Percentiles rank a stretch among this genome's conserved stretches.
Evolutionary conservation across 768 basidiomycete genomes (phyloP).

Genomic region (Hygrophorus russula): DNA sequence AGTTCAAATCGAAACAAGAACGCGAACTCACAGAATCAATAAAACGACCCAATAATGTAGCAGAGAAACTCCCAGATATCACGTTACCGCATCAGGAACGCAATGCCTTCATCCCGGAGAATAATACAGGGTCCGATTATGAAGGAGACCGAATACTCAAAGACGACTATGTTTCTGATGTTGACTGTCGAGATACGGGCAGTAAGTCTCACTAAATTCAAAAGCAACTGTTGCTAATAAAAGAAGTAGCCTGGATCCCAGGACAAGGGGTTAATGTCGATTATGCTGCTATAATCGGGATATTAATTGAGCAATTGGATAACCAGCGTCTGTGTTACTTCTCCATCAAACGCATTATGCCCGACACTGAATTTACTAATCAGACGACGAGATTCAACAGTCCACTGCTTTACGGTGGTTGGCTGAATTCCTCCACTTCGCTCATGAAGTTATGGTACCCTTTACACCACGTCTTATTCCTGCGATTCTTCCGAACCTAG

Average conservation of each 20-base stretch:
- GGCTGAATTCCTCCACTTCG: slow-evolving; percentile 79
- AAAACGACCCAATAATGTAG: slow-evolving; percentile 27
- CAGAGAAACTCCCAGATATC: slow-evolving; percentile 49
- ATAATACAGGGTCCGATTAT: slow-evolving; percentile 28
- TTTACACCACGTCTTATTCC: slow-evolving; percentile 91
- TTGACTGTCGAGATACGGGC: slow-evolving; percentile 52
- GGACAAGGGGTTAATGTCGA: slow-evolving; percentile 92
- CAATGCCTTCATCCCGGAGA: slow-evolving; percentile 43
- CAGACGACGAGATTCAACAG: slow-evolving; percentile 92
- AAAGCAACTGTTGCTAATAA: slow-evolving; percentile 3
- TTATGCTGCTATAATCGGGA: slow-evolving; percentile 87
- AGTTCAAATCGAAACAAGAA: slow-evolving; percentile 28
- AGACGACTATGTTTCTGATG: slow-evolving; percentile 35
- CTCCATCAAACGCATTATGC: slow-evolving; percentile 1
- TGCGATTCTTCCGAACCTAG: slow-evolving; percentile 88
- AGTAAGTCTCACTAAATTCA: slow-evolving; percentile 26
- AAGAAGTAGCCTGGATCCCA: slow-evolving; percentile 65
- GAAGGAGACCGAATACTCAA: slow-evolving; percentile 30
- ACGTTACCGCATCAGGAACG: slow-evolving; percentile 47
- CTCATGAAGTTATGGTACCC: slow-evolving; percentile 85
- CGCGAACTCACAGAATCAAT: slow-evolving; percentile 28
- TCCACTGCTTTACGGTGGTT: slow-evolving; percentile 92
- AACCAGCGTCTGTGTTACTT: slow-evolving; percentile 53
- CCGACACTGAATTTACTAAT: slow-evolving; percentile 2
- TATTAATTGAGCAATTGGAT: slow-evolving; percentile 78